These are phyloP conservation scores for Talaromyces rugulosus DNA, from an alignment of 2,329 filamentous ascomycete species.

Conservation along the genomic window DNA sequence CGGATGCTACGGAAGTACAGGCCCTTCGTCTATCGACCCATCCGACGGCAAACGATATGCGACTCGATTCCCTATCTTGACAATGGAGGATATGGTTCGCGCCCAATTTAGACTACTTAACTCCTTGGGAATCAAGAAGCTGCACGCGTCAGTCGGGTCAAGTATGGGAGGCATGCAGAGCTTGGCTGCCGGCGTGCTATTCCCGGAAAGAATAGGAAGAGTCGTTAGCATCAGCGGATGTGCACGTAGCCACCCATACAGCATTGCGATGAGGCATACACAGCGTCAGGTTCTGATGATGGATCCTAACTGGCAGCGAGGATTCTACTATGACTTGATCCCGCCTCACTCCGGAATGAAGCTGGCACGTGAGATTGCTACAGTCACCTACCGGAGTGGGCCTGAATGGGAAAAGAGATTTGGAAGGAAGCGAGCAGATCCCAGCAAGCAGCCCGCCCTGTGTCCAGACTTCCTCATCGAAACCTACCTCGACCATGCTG, in stretches of 20 bases:
- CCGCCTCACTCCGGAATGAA: constrained; percentile 98
- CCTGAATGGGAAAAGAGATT: constrained; percentile 98
- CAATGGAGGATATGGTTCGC: constrained; percentile 95
- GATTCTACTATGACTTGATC: constrained; percentile 84
- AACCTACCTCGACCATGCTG: constrained; percentile 95
- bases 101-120: constrained; percentile 91
- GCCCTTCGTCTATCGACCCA: constrained; percentile 82
- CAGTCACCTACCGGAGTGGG: constrained; percentile 92
- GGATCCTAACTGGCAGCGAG: constrained; percentile 94
- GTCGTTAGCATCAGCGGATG: constrained; percentile 91
- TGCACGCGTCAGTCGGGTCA: constrained; percentile 89
- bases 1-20: constrained; percentile 93
- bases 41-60: constrained; percentile 84
- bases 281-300: constrained; percentile 98
- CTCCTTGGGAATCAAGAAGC: constrained; percentile 65
- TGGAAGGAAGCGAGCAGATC: constrained; percentile 78
- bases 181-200: constrained; percentile 78
- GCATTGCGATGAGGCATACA: constrained; percentile 96
- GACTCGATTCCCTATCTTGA: constrained; percentile 91
- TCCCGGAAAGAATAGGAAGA: constrained; percentile 73
- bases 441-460: constrained; percentile 80
- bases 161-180: constrained; percentile 99
- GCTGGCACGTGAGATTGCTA: constrained; percentile 92
- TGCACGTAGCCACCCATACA: constrained; percentile 91
- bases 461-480: constrained; percentile 97